Percentiles rank a stretch among this genome's conserved stretches.
These are phyloP conservation scores for Croton setiger DNA, from an alignment of 441 rosid genomes.

Conservation along the genomic window DNA sequence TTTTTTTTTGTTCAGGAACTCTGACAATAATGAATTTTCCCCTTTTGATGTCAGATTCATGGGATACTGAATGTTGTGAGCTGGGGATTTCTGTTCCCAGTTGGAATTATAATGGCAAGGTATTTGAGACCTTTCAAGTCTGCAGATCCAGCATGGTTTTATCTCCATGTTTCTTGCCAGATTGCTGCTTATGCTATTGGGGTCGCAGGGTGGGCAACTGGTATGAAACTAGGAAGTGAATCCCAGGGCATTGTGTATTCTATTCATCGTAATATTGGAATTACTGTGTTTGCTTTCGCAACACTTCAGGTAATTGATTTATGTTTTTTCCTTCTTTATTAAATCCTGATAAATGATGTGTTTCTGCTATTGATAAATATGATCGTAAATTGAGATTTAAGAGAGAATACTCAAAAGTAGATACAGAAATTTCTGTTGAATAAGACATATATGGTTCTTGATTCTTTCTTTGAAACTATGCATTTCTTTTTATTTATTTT, in stretches of 20 bases:
- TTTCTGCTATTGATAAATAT: background rate
- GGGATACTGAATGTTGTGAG: conserved; percentile 57
- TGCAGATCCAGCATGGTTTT: conserved; percentile 57
- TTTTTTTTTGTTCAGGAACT: background rate
- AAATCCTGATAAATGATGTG: background rate
- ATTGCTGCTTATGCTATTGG: conserved; percentile 42
- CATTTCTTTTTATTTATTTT: background rate
- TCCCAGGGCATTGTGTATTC: conserved; percentile 30
- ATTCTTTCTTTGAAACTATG: background rate
- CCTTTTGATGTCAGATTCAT: conserved; percentile 30
- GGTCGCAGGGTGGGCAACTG: conserved; percentile 51
- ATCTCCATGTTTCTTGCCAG: conserved; percentile 45
- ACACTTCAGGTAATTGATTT: conserved; percentile 44
- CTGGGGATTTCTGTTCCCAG: conserved; percentile 58
- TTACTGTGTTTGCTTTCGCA: conserved; percentile 41
- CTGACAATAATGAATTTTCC: too few relatives aligned
- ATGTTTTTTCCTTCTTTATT: background rate
- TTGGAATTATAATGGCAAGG: conserved; percentile 47
- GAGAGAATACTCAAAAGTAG: too few relatives aligned
- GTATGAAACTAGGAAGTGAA: conserved; percentile 38
- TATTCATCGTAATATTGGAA: conserved; percentile 42
- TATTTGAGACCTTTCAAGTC: conserved; percentile 44
- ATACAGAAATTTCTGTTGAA: background rate
- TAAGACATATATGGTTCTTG: conserved; percentile 1
- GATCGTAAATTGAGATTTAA: too few relatives aligned